phyloP scores from a whole-genome alignment of 1,284 basidiomycete genomes.

The Earliella scabrosa region DNA sequence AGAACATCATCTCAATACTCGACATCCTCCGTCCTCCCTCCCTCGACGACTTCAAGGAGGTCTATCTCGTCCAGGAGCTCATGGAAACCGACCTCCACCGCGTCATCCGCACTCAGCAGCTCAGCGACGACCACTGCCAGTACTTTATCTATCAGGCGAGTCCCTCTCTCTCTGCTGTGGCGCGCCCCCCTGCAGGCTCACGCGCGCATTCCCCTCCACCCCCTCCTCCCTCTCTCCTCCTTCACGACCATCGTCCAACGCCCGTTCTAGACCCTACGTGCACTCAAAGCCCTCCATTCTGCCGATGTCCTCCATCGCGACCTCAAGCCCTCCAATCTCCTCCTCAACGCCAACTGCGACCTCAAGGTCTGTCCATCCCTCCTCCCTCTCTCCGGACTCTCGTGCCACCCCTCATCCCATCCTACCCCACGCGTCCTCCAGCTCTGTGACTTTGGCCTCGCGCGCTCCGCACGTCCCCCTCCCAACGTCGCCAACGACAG shows the following conservation, averaged over 20 bases:
- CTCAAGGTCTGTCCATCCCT: slow-evolving; percentile 88
- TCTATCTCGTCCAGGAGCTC: slow-evolving; percentile 86
- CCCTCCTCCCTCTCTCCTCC: neutral
- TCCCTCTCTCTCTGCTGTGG: slow-evolving; percentile 4
- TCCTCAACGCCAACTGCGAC: slow-evolving; percentile 95
- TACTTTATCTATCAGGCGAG: slow-evolving; percentile 95
- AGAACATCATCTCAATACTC: slow-evolving; percentile 86
- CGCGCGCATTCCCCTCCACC: neutral
- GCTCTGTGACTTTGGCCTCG: slow-evolving; percentile 94
- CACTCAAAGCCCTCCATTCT: slow-evolving; percentile 91
- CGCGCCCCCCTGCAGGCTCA: neutral
- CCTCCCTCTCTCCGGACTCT: slow-evolving; percentile 80
- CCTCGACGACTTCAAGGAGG: slow-evolving; percentile 76
- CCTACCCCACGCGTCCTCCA: slow-evolving; percentile 32
- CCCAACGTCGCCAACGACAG: slow-evolving; percentile 83
- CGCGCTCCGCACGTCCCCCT: slow-evolving; percentile 80
- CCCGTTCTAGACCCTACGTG: slow-evolving; percentile 73
- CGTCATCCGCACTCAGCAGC: slow-evolving; percentile 84
- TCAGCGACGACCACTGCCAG: slow-evolving; percentile 91
- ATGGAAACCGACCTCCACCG: slow-evolving; percentile 93
- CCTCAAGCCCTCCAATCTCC: slow-evolving; percentile 91
- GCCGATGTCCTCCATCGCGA: slow-evolving; percentile 90
- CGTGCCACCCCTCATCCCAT: slow-evolving; percentile 68
- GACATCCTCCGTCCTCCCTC: slow-evolving; percentile 72
- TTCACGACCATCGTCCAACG: too few species aligned